These are phyloP conservation scores for Hanseniaspora sp. DNA, from an alignment of 1,139 yeast genomes.

Conservation along the genomic window DNA sequence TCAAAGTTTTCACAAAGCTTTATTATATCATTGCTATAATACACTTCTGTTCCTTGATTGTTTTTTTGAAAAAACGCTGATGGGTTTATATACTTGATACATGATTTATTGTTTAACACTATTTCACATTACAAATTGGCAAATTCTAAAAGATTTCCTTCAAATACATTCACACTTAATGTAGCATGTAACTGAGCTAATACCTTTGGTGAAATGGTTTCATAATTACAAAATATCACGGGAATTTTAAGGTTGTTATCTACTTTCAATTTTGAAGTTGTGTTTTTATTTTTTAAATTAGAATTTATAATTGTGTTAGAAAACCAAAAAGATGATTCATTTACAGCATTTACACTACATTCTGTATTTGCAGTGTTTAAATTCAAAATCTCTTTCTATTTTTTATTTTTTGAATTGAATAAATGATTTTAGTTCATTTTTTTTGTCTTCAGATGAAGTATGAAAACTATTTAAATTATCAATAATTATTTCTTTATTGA, in stretches of 20 bases:
- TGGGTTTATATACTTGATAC: not conserved
- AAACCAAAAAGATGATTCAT: too few relatives aligned
- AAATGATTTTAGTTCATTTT: not conserved
- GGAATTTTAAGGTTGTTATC: too few relatives aligned
- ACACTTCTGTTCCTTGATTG: not conserved
- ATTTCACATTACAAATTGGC: not conserved
- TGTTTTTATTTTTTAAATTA: too few relatives aligned
- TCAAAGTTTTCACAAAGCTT: not conserved
- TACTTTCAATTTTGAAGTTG: too few relatives aligned
- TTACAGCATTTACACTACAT: too few relatives aligned
- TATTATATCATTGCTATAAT: not conserved
- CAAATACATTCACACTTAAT: not conserved
- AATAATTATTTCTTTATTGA: too few relatives aligned
- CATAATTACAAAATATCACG: too few relatives aligned
- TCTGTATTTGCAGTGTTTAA: too few relatives aligned
- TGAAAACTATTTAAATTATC: too few relatives aligned
- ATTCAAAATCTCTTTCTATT: not conserved
- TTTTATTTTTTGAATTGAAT: not conserved
- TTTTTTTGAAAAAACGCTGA: slow-evolving; percentile 2
- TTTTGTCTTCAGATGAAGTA: not conserved
- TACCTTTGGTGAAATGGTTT: too few relatives aligned
- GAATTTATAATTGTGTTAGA: too few relatives aligned
- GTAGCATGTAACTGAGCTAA: too few relatives aligned
- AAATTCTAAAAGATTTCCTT: not conserved
- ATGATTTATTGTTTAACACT: not conserved